Conservation (phyloP, 1,284 basidiomycete genomes). For the Agroathelia rolfsii region DNA sequence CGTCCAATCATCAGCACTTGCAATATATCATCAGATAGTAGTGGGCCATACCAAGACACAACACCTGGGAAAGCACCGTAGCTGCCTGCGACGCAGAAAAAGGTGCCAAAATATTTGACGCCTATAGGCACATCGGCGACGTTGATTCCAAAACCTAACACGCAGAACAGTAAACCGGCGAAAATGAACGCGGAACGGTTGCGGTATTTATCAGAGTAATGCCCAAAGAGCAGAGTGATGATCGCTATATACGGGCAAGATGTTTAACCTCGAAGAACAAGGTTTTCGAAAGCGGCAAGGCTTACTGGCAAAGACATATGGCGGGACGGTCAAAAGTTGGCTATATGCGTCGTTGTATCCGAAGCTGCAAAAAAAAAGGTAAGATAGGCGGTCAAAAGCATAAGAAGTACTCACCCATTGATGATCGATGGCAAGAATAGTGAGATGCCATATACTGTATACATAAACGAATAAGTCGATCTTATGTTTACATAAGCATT, state of each 20-base stretch:
- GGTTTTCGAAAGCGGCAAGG: conserved; percentile 2
- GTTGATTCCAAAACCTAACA: conserved; percentile 59
- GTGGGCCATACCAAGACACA: conserved; percentile 45
- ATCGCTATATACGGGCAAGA: conserved; percentile 28
- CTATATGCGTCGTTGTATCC: conserved; percentile 46
- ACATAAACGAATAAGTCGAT: conserved; percentile 9
- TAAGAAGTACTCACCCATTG: conserved; percentile 27
- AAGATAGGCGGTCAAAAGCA: conserved; percentile 2
- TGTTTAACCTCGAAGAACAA: conserved; percentile 1
- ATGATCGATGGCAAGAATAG: conserved; percentile 66
- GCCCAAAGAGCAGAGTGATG: conserved; percentile 38
- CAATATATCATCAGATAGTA: background rate
- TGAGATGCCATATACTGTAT: conserved; percentile 46
- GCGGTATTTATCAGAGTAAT: conserved; percentile 48
- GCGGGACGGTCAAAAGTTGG: conserved; percentile 61
- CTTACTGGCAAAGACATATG: conserved; percentile 54
- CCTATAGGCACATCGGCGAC: conserved; percentile 33
- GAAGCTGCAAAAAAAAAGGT: conserved; percentile 28
- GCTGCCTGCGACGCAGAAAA: conserved; percentile 48
- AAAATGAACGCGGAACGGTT: conserved; percentile 54
- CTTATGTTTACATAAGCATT: background rate
- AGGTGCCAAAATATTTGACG: conserved; percentile 61
- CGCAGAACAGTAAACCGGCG: conserved; percentile 37
- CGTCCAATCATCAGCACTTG: background rate
- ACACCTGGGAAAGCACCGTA: conserved; percentile 56